Evolutionary conservation across 164 flowering plant species (phyloP).

Genomic region (Hamamelis virginiana): DNA sequence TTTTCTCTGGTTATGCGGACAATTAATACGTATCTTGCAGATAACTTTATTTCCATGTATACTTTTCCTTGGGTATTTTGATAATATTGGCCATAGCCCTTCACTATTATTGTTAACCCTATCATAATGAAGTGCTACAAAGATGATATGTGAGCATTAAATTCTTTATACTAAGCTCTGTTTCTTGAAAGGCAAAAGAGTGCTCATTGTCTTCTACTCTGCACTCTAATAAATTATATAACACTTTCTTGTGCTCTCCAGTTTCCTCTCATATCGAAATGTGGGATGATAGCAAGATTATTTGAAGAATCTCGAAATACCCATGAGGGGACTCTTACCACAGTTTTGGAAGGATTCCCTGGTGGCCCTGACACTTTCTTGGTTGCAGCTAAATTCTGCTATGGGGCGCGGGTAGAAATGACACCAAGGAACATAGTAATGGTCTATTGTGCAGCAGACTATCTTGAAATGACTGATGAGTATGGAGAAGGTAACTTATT

Average conservation of each 20-base stretch:
- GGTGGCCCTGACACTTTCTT: slow-evolving; percentile 81
- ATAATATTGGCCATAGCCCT: background rate
- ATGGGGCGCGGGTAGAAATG: slow-evolving; percentile 60
- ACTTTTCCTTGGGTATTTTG: background rate
- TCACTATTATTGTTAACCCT: no score
- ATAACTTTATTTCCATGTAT: background rate
- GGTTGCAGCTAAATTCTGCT: slow-evolving; percentile 73
- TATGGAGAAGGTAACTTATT: slow-evolving; percentile 79
- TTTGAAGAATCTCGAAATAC: slow-evolving; percentile 42
- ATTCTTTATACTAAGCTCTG: no score
- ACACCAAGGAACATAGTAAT: slow-evolving; percentile 62
- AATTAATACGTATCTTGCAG: background rate
- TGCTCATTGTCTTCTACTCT: background rate
- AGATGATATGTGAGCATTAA: no score
- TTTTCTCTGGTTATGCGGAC: background rate
- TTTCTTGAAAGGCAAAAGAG: background rate
- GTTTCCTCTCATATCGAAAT: slow-evolving; percentile 84
- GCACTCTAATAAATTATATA: background rate
- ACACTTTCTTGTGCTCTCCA: slow-evolving; percentile 32
- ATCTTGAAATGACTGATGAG: slow-evolving; percentile 81
- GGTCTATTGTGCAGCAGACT: slow-evolving; percentile 78
- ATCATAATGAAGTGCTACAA: no score
- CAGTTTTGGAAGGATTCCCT: slow-evolving; percentile 58
- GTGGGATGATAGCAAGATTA: slow-evolving; percentile 64
- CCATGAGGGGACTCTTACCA: slow-evolving; percentile 24